Conservation (phyloP, 176 grass and related monocot species). For the Paspalum vaginatum region DNA sequence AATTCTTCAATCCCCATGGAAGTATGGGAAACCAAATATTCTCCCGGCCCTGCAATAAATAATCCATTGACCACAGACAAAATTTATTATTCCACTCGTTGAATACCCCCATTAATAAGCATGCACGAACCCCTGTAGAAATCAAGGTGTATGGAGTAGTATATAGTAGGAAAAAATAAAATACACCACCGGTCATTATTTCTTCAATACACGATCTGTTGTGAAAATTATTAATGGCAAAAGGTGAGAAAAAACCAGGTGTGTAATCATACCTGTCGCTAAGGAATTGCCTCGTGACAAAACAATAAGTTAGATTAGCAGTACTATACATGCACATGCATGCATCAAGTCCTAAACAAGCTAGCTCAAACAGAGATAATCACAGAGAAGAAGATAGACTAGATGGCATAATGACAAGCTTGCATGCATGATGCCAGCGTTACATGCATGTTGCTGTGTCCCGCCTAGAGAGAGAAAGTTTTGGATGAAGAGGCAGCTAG, state of each 20-base stretch:
- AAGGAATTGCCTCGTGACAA: slow-evolving; percentile 11
- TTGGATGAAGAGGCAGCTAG: background rate
- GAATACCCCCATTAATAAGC: background rate
- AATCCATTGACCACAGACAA: slow-evolving; percentile 33
- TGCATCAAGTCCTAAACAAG: slow-evolving; percentile 32
- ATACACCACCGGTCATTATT: background rate
- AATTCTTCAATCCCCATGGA: slow-evolving; percentile 29
- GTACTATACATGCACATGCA: slow-evolving; percentile 39
- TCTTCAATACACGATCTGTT: background rate
- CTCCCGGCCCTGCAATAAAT: slow-evolving; percentile 26
- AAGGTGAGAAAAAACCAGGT: background rate
- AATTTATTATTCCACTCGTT: slow-evolving; percentile 28
- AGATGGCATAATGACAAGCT: slow-evolving; percentile 47
- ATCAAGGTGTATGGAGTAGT: background rate
- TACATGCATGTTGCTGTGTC: slow-evolving; percentile 33
- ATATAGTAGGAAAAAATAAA: no score
- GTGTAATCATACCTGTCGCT: background rate
- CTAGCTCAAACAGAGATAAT: slow-evolving; percentile 45
- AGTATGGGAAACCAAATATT: slow-evolving; percentile 50
- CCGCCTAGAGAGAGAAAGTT: slow-evolving; percentile 40
- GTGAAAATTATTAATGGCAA: background rate
- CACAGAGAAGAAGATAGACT: slow-evolving; percentile 55
- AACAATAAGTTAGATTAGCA: slow-evolving; percentile 21
- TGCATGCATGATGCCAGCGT: slow-evolving; percentile 30
- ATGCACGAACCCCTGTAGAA: background rate